Base-by-base conservation (phyloP, 192 early-diverging fungal species). In the Linnemannia elongata region DNA sequence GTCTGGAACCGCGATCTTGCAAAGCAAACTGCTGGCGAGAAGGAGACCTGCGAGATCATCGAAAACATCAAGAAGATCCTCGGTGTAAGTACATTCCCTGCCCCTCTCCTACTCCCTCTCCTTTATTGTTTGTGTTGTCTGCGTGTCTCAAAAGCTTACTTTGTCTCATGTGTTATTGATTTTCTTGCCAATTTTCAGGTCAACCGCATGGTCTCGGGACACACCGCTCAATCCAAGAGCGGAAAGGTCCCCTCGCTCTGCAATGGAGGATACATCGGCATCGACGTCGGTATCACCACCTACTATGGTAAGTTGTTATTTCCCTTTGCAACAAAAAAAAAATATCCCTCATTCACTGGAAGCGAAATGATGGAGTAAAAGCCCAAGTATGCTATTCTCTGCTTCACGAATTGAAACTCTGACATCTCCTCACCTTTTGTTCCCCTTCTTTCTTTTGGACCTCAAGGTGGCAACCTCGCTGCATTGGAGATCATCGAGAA, bases 251-350 rank as follows among this genome's bases (percentile, higher is more conserved):
- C 90, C 18, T 91, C 93, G 6, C 89, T 92, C 1, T 96, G 93
- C 75, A 77, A 90, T 30, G 92, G 91, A 12, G 89, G 87, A 39
- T 89, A 93, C 18, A 78, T 93, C 44, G 82, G 93, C 18, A 93
- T 96, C 69, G 95, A 96, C 78, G 94, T 96, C 24, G 95, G 95
- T 12, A 94, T 96, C 36, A 92, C 92, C 57, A 71, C 74, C n/a
- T 89, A 84, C 20, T 95, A 95, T 85, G 95, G 80, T 75, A 75
- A 68, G 27, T 3, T 27, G 3, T 44, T 73, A n/a, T 5, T 18
- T 45, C 3, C 41, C 7, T 2, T 41, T 41, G 41, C 41, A 41
- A 41, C 41, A 41, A 41, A 41, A 41, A 41, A 41, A 41, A 41
- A 41, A 41, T 41, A 41, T 41, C 41, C 41, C 7, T 41, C 7